Evolutionary conservation across 1,139 yeast species (phyloP), one percentile per base, ranked within the genome.

Genomic region (Hansenula lynferdii): DNA sequence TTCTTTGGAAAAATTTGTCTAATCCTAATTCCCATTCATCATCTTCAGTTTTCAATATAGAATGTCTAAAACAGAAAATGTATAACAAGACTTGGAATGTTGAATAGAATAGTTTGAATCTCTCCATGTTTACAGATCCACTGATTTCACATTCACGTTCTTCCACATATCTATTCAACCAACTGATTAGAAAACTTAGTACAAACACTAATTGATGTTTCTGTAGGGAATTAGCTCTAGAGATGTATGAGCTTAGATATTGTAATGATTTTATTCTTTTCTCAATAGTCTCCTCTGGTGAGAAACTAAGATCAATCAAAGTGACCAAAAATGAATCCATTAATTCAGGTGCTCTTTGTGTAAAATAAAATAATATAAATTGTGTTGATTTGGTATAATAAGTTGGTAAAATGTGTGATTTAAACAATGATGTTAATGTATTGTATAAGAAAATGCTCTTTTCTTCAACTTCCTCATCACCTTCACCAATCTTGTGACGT

Each of bases 361-460:
- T 79, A 15, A 85, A 71, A 52, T 82, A 82, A 61, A 92, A 92
- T 55, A 90, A 61, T 29, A 90, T 65, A 57, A 85, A 92, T 61
- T 92, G 99, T 24, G 87, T 82, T 39, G 90, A 84, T 53, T 87
- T 80, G 10, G 97, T 90, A 58, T 86, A 85, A 61, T 90, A 96
- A 1, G 99, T 92, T 14, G 97, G 95, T 42, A 92, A 67, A 33
- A 92, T 75, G 51, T 85, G 94, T 4, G 87, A 73, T 54, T 80
- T 81, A 69, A 92, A 92, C 27, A 85, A 66, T 3, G 92, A 77
- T 2, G 84, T 75, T 38, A 92, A 67, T 8, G 86, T 82, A 50
- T 83, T 81, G 64, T 82, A 90, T 23, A 85, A 65, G n/a, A 70
- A 64, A n/a, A 86, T 75, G 3, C 90, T 89, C 41, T 74, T 75